A percentile compares a stretch with the other conserved stretches of the same genome.
Evolutionary conservation across 2,329 filamentous ascomycete genomes (phyloP).

Genomic region (Cryoendolithus antarcticus): DNA sequence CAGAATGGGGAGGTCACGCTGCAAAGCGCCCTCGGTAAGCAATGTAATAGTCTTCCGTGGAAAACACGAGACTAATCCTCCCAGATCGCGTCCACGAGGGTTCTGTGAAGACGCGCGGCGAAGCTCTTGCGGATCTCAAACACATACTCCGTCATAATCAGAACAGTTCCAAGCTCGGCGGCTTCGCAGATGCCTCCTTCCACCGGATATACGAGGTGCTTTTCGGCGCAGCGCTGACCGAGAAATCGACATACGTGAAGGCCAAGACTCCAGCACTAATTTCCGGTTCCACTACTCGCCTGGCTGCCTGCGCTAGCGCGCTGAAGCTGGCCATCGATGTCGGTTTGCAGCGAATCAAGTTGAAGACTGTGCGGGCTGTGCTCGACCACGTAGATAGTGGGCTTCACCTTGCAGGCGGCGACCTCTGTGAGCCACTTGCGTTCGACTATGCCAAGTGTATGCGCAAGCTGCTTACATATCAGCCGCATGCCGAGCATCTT

Average conservation of each 20-base stretch:
- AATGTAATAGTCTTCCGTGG: too few relatives aligned
- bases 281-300: slow-evolving; percentile 35
- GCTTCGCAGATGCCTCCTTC: slow-evolving; percentile 63
- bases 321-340: slow-evolving; percentile 61
- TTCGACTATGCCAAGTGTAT: slow-evolving; percentile 71
- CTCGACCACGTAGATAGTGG: slow-evolving; percentile 72
- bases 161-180: slow-evolving; percentile 27
- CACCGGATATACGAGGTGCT: slow-evolving; percentile 70
- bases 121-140: slow-evolving; percentile 43
- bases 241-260: slow-evolving; percentile 53
- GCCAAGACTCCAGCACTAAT: slow-evolving; percentile 33
- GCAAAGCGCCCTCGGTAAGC: too few relatives aligned
- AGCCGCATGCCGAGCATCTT: slow-evolving; percentile 70
- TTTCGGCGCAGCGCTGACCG: slow-evolving; percentile 55
- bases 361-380: slow-evolving; percentile 66
- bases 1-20: too few relatives aligned
- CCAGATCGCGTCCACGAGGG: slow-evolving; percentile 30
- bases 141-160: slow-evolving; percentile 44
- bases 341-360: slow-evolving; percentile 54
- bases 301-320: slow-evolving; percentile 58
- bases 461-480: slow-evolving; percentile 55
- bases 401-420: slow-evolving; percentile 43
- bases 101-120: slow-evolving; percentile 33
- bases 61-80: not conserved
- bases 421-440: slow-evolving; percentile 56